Percentiles rank a stretch among this genome's conserved stretches.
These are phyloP conservation scores for Salvia miltiorrhiza DNA, from an alignment of 257 asterid species.

Conservation along the genomic window DNA sequence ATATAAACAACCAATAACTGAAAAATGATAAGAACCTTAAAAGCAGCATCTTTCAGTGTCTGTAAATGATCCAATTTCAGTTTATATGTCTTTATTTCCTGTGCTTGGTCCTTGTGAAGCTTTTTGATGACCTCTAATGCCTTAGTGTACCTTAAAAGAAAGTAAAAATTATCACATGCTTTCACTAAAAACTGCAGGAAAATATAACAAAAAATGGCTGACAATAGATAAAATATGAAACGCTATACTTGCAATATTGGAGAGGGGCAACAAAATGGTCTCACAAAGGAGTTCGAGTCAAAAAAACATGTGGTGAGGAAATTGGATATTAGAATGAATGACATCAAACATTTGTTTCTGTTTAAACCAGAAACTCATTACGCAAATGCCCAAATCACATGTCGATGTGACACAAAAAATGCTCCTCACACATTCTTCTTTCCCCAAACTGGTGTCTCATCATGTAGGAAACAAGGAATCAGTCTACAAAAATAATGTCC, in stretches of 20 bases:
- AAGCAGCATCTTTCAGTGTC: slow-evolving; percentile 87
- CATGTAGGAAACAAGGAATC: no score
- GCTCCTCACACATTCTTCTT: no score
- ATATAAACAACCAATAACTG: slow-evolving; percentile 7
- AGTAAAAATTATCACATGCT: slow-evolving; percentile 11
- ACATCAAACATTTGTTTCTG: background rate
- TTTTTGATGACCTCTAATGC: slow-evolving; percentile 95
- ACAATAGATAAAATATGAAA: background rate
- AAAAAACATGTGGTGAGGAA: background rate
- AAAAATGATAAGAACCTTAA: slow-evolving; percentile 54
- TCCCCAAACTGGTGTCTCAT: no score
- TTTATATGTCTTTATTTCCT: slow-evolving; percentile 83
- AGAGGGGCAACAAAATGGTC: background rate
- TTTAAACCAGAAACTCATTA: background rate
- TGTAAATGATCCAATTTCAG: slow-evolving; percentile 93
- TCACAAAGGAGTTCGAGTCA: background rate
- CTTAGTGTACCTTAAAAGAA: slow-evolving; percentile 75
- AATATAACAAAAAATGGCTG: background rate
- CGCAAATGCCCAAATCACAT: background rate
- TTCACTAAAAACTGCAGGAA: slow-evolving; percentile 11
- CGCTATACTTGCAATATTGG: background rate
- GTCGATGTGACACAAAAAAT: no score
- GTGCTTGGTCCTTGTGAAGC: slow-evolving; percentile 98
- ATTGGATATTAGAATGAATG: background rate
- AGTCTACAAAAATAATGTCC: no score